Evolutionary conservation across 139 green algal genomes (phyloP).

Genomic region (Chlamydomonas sp.): DNA sequence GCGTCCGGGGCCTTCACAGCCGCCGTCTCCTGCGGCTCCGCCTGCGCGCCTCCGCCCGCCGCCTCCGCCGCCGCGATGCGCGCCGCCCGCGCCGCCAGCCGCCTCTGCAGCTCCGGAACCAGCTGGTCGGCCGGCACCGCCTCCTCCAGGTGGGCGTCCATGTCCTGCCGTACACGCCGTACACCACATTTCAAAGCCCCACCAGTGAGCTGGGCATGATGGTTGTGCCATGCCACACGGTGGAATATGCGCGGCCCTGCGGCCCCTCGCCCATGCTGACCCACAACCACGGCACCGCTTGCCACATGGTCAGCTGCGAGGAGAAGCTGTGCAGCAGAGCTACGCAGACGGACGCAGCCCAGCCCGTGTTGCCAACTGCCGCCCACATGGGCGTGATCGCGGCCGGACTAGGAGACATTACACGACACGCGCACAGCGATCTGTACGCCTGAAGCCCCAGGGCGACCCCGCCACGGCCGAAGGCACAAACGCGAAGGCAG

Average conservation of each 20-base stretch:
- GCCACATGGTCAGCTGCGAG: too few relatives aligned
- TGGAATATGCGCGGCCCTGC: background rate
- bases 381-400: too few relatives aligned
- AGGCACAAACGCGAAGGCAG: too few relatives aligned
- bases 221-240: background rate
- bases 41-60: background rate
- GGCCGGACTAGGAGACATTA: too few relatives aligned
- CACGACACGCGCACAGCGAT: too few relatives aligned
- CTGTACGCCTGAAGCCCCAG: too few relatives aligned
- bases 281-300: too few relatives aligned
- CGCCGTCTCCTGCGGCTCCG: background rate
- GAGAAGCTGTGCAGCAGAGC: too few relatives aligned
- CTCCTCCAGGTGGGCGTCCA: conserved; percentile 72
- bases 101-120: conserved; percentile 51
- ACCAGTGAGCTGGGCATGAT: background rate
- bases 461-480: too few relatives aligned
- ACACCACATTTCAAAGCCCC: background rate
- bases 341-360: too few relatives aligned
- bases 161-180: conserved; percentile 46
- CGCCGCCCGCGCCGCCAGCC: conserved; percentile 12
- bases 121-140: conserved; percentile 52
- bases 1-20: background rate
- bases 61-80: background rate
- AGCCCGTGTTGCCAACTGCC: too few relatives aligned
- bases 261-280: too few relatives aligned